Evolutionary conservation across 805 yeast genomes (phyloP).

Genomic region (Barnettozyma sp.): DNA sequence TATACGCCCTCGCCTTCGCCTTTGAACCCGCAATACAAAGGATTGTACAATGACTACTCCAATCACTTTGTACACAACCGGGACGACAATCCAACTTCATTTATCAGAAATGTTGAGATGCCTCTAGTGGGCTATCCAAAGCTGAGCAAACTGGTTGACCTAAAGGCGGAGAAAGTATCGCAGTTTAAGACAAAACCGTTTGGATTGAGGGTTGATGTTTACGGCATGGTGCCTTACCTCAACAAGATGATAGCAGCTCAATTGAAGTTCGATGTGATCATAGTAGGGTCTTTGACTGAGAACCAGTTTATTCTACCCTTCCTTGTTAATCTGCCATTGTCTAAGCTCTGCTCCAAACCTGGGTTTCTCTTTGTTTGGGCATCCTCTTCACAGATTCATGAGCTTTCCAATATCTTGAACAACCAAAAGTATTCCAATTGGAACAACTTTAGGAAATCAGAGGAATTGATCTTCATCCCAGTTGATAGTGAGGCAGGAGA

Average conservation of each 20-base stretch:
- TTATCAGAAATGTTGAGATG: slow-evolving; percentile 56
- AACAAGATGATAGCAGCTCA: slow-evolving; percentile 54
- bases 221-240: slow-evolving; percentile 50
- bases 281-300: slow-evolving; percentile 83
- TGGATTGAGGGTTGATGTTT: slow-evolving; percentile 50
- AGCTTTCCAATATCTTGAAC: slow-evolving; percentile 47
- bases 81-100: slow-evolving; percentile 53
- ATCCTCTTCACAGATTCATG: slow-evolving; percentile 62
- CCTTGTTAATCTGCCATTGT: slow-evolving; percentile 60
- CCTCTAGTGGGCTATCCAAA: slow-evolving; percentile 86
- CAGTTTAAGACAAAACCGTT: slow-evolving; percentile 53
- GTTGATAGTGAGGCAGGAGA: slow-evolving; percentile 34
- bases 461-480: slow-evolving; percentile 80
- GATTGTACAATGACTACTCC: slow-evolving; percentile 61
- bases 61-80: slow-evolving; percentile 55
- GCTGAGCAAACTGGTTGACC: slow-evolving; percentile 55
- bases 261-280: slow-evolving; percentile 77
- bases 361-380: slow-evolving; percentile 89
- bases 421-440: slow-evolving; percentile 43
- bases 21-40: slow-evolving; percentile 7
- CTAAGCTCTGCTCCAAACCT: slow-evolving; percentile 71
- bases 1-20: slow-evolving; percentile 8
- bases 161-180: slow-evolving; percentile 54
- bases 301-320: slow-evolving; percentile 61
- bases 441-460: slow-evolving; percentile 76